These are phyloP conservation scores for Chlamydomonas eustigma DNA, from an alignment of 139 green algal species.

Conservation along the genomic window DNA sequence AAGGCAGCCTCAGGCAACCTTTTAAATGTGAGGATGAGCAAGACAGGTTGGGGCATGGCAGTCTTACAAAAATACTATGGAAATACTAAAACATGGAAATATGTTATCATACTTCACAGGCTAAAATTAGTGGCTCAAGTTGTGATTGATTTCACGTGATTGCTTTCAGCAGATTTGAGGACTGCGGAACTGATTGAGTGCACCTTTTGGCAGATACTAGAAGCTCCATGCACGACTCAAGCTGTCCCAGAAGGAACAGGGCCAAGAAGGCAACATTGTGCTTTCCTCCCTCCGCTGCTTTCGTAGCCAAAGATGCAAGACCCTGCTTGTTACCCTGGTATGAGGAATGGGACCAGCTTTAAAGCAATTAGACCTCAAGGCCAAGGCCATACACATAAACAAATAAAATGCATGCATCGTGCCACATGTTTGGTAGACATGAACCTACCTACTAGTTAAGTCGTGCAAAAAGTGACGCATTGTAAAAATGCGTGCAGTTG, in stretches of 20 bases:
- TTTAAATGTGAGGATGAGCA: slow-evolving; percentile 80
- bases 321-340: slow-evolving; percentile 39
- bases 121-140: no score
- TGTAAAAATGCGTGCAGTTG: no score
- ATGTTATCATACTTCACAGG: no score
- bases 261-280: slow-evolving; percentile 88
- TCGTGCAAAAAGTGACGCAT: no score
- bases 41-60: slow-evolving; percentile 87
- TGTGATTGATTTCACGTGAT: no score
- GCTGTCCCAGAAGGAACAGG: slow-evolving; percentile 76
- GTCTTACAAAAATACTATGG: neutral
- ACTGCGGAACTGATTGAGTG: no score
- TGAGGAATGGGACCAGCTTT: neutral
- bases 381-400: neutral
- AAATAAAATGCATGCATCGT: no score
- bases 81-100: no score
- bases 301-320: slow-evolving; percentile 39
- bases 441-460: no score
- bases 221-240: slow-evolving; percentile 79
- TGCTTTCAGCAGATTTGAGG: no score
- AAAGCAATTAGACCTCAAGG: no score
- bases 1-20: slow-evolving; percentile 94
- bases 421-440: no score
- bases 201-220: slow-evolving; percentile 43
- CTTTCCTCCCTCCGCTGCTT: slow-evolving; percentile 53